These are phyloP conservation scores for Plectosphaerella cucumerina DNA, from an alignment of 2,329 filamentous ascomycete species.

Conservation along the genomic window DNA sequence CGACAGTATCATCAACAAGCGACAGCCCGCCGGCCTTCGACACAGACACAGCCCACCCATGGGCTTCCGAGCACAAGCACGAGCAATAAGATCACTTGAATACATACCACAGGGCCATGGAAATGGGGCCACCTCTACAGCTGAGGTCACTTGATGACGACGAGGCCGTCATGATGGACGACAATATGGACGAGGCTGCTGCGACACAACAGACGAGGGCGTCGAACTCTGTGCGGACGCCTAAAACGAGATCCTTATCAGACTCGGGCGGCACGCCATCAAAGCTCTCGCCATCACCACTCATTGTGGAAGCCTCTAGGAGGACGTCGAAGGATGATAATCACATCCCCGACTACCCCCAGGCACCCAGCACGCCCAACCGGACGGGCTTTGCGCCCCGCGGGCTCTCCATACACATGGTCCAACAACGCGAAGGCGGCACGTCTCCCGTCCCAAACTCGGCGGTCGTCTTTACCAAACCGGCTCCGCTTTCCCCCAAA, in stretches of 20 bases:
- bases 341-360: slow-evolving; percentile 38
- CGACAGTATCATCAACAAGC: too few species aligned
- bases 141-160: slow-evolving; percentile 11
- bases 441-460: slow-evolving; percentile 25
- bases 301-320: slow-evolving; percentile 48
- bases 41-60: too few species aligned
- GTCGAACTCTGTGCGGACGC: slow-evolving; percentile 31
- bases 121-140: neutral
- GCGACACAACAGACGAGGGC: slow-evolving; percentile 6
- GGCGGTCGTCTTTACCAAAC: slow-evolving; percentile 36
- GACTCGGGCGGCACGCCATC: slow-evolving; percentile 56
- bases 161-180: slow-evolving; percentile 29
- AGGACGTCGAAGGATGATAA: slow-evolving; percentile 65
- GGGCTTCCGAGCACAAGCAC: too few species aligned
- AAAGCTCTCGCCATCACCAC: slow-evolving; percentile 54
- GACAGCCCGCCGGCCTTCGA: too few species aligned
- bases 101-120: neutral
- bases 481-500: slow-evolving; percentile 77
- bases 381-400: slow-evolving; percentile 59
- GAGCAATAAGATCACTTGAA: too few species aligned
- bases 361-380: slow-evolving; percentile 65
- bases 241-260: slow-evolving; percentile 60
- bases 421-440: slow-evolving; percentile 41
- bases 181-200: slow-evolving; percentile 10
- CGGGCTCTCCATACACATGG: slow-evolving; percentile 68